Evolutionary conservation across 2,329 filamentous ascomycete genomes (phyloP), one percentile per base, ranked within the genome.

Genomic region (Diplodia corticola): DNA sequence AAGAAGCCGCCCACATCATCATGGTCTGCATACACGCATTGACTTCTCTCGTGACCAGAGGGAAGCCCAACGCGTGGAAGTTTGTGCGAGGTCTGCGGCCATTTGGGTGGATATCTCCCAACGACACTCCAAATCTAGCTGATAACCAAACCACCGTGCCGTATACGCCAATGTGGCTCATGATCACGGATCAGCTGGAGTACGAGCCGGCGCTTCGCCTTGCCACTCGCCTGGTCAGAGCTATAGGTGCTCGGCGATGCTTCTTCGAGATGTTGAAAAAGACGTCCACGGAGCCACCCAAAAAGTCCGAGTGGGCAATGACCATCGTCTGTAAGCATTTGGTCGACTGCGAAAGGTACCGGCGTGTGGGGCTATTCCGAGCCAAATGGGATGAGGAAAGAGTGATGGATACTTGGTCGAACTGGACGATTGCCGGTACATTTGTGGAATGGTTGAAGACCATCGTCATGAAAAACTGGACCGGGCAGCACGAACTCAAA

Each of bases 391-490:
- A 60, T 3, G 55, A 60, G 6, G 55, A 60, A 20, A 60, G 55
- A 10, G 55, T 60, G 3, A 60, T 60, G 55, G 55, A 60, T 26
- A 60, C 55, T 30, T 60, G 55, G 55, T 60, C 55, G 17, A 60
- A 60, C 24, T 60, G 55, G 55, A 60, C 55, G 1, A 48, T 60
- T 13, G 55, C 55, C 3, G 55, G 55, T 6, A 60, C 55, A 30
- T 75, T 78, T 5, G 77, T 92, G 28, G 90, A 92, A 71, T 93
- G 89, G 90, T 85, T 90, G 22, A 84, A 90, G 67, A 88, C 89
- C 0, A 84, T 95, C 1, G 85, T 97, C 72, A 79, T 96, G 51
- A 87, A 88, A 65, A 88, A 91, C 68, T 97, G 93, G 93, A 86
- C 94, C 73, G 91, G 92, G 0, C 86, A 86, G 64, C 85, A 91